A percentile compares a stretch with the other conserved stretches of the same genome.
Evolutionary conservation across 1,139 yeast genomes (phyloP).

Genomic region (Saccharomyces hybrid): DNA sequence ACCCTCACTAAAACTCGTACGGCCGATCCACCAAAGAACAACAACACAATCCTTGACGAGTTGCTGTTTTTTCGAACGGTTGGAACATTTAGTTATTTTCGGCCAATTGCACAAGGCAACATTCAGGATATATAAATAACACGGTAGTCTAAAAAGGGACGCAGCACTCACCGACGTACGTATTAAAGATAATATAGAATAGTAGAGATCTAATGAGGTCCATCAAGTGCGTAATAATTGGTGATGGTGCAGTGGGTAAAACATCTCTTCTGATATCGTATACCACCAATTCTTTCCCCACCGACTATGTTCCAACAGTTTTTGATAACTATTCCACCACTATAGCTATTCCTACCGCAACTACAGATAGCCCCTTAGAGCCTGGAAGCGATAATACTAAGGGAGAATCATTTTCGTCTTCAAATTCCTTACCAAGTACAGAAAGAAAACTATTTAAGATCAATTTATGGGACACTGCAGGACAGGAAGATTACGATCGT

Average conservation of each 20-base stretch:
- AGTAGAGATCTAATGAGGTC: slow-evolving; percentile 53
- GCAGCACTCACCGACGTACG: neutral
- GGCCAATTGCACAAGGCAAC: neutral
- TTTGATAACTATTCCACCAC: slow-evolving; percentile 86
- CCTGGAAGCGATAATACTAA: slow-evolving; percentile 72
- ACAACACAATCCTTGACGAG: neutral
- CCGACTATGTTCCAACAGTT: slow-evolving; percentile 91
- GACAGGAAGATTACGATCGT: slow-evolving; percentile 89
- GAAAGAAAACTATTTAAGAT: slow-evolving; percentile 51
- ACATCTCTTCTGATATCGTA: slow-evolving; percentile 83
- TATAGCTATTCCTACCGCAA: slow-evolving; percentile 2
- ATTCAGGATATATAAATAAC: neutral
- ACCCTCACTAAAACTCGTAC: neutral
- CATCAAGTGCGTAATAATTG: slow-evolving; percentile 90
- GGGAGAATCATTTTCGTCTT: neutral
- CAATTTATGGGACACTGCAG: slow-evolving; percentile 97
- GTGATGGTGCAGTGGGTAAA: slow-evolving; percentile 95
- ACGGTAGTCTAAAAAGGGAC: neutral
- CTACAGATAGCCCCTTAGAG: slow-evolving; percentile 67
- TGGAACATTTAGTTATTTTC: neutral
- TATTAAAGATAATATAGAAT: neutral
- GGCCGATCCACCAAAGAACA: neutral
- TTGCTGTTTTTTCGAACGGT: neutral
- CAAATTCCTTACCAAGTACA: slow-evolving; percentile 19
- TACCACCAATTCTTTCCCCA: slow-evolving; percentile 90